Conservation (phyloP, 768 basidiomycete species). For the Pulveroboletus sp. region DNA sequence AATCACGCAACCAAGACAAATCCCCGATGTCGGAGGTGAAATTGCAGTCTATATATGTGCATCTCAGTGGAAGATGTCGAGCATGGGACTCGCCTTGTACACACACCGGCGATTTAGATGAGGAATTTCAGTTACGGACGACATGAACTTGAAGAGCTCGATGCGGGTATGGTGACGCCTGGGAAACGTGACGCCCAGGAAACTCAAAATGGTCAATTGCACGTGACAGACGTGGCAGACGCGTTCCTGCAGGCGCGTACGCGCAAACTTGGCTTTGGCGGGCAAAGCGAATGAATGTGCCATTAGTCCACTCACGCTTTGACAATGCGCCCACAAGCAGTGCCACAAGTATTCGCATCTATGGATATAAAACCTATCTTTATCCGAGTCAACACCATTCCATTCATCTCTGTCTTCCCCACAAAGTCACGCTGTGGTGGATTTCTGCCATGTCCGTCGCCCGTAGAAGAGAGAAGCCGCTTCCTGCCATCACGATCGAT, state of each 20-base stretch:
- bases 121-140: too few species aligned
- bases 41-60: too few species aligned
- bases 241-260: not conserved
- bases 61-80: too few species aligned
- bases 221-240: conserved; percentile 13
- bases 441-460: conserved; percentile 9
- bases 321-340: conserved; percentile 7
- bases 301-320: conserved; percentile 5
- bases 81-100: too few species aligned
- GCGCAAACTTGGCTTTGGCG: not conserved
- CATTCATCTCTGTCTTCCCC: not conserved
- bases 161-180: too few species aligned
- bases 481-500: conserved; percentile 21
- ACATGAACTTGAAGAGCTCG: too few species aligned
- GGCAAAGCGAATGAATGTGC: not conserved
- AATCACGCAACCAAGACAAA: too few species aligned
- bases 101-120: too few species aligned
- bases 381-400: not conserved
- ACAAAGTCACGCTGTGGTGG: not conserved
- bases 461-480: conserved; percentile 14
- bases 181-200: too few species aligned
- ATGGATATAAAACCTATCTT: conserved; percentile 6
- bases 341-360: not conserved
- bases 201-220: conserved; percentile 1
- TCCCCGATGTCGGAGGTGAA: too few species aligned